Base-by-base conservation (phyloP, 2,329 filamentous ascomycete genomes). In the Aschersonia sp. region DNA sequence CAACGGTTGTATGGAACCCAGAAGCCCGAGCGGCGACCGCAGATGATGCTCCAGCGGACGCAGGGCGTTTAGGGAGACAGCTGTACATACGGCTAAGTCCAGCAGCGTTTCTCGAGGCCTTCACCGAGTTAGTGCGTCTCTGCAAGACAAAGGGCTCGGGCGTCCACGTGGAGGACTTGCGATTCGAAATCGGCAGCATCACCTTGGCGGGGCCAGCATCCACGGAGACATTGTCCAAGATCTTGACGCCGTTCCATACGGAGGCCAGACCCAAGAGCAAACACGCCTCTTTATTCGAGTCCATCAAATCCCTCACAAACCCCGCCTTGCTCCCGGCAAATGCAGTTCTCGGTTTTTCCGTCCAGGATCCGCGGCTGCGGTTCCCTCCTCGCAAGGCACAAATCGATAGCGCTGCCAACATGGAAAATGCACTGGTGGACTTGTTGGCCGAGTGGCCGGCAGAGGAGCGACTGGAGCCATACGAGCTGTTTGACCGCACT, bases 11-110 rank as follows among this genome's bases (percentile, higher is more conserved):
- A 10, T 95, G 88, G 87, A 83, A 82, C 60, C 73, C 76, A 0
- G 56, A 65, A 22, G 22, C 22, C 22, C 22, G 22, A 22, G 22
- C 22, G 42, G 50, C 56, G 40, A 6, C 57, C 51, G 53, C 62
- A 4, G 52, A 55, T 22, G 32, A 58, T 51, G 53, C 63, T 5
- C 49, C 49, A 2, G 46, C 50, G 6, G 51, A 59, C 8, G 48
- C 52, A 1, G 57, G 50, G 40, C 61, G 58, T 51, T 31, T 30
- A 0, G 59, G 62, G 40, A 56, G 65, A 61, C 69, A 73, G 12
- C 60, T 86, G 1, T 79, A 90, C 48, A 63, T 96, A 46, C 75
- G 89, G 47, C 68, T 90, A 1, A 90, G 97, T 60, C 92, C 92
- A 2, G 83, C 88, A 22, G 83, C 84, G 6, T 90, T 87, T 56